Conservation (phyloP, 257 asterid species). For the Penstemon eatonii region DNA sequence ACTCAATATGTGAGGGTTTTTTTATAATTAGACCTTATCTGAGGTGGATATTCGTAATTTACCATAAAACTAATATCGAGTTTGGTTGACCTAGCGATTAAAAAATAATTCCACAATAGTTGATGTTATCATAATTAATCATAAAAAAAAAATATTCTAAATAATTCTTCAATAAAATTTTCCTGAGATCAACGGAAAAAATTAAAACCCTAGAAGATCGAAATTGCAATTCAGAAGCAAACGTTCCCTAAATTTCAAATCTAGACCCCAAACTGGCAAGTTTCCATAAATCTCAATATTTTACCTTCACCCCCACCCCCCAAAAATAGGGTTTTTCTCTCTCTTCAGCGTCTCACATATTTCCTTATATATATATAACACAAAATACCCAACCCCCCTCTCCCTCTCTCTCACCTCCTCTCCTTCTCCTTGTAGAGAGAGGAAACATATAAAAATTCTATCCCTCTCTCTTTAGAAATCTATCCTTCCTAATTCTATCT, state of each 20-base stretch:
- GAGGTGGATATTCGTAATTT: no score
- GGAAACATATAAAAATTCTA: conserved; percentile 37
- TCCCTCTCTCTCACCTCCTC: conserved; percentile 19
- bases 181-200: no score
- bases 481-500: conserved; percentile 10
- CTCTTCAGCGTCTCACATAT: conserved; percentile 31
- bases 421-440: conserved; percentile 45
- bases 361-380: conserved; percentile 11
- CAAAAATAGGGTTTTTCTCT: conserved; percentile 36
- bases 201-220: no score
- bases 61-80: no score
- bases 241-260: background rate
- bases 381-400: background rate
- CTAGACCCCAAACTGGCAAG: background rate
- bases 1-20: no score
- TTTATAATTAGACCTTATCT: no score
- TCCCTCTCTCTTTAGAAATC: conserved; percentile 33
- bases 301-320: conserved; percentile 23
- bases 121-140: no score
- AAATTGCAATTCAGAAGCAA: background rate
- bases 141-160: no score
- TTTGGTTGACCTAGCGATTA: no score
- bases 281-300: background rate
- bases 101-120: no score
- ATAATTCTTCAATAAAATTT: no score